Base-by-base conservation (phyloP, 345 rosid genomes). In the Ceriops zippeliana region DNA sequence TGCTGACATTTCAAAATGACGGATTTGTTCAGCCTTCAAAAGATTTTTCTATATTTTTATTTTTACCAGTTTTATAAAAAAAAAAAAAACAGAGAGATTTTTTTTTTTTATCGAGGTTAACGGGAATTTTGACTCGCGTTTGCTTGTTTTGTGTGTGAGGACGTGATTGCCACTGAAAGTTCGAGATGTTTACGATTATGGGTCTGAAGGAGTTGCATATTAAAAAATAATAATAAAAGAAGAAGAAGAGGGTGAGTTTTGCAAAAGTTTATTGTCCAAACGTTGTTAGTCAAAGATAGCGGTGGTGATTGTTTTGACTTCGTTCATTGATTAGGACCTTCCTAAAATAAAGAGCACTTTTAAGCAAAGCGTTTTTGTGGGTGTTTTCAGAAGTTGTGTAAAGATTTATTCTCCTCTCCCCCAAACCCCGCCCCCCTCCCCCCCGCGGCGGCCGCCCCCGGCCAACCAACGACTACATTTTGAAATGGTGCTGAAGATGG, bases 101-200 rank as follows among this genome's bases (percentile, higher is more conserved):
- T 31, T 68, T 68, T 70, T 27, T 11, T 42, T 0, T 1, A 42
- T 42, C 0, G 63, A 24, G 66, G 69, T 60, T 74, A 74, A 61
- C 67, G 51, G 20, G 72, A 61, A 66, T 67, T 77, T 86, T 81
- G 83, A 81, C 84, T 75, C 72, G 71, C 52, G 27, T 42, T 71
- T 35, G 21, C 24, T 26, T 58, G 27, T 52, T n/a, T 21, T 2
- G 28, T 30, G 27, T 31, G 54, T 22, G 70, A 15, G 58, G 28
- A 3, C 19, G 58, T 2, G 2, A 53, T 47, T 77, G 65, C 73
- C 80, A 57, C 47, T 58, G 27, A 20, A 79, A 49, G 62, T 65
- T 26, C 2, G 3, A 9, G n/a, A 63, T 74, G 68, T 78, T 22
- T 78, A 74, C 74, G 24, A 58, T 70, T 67, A 58, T 62, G 38